Evolutionary conservation across 2,329 filamentous ascomycete genomes (phyloP), one percentile per base, ranked within the genome.

Genomic region (Aspergillus proliferans): DNA sequence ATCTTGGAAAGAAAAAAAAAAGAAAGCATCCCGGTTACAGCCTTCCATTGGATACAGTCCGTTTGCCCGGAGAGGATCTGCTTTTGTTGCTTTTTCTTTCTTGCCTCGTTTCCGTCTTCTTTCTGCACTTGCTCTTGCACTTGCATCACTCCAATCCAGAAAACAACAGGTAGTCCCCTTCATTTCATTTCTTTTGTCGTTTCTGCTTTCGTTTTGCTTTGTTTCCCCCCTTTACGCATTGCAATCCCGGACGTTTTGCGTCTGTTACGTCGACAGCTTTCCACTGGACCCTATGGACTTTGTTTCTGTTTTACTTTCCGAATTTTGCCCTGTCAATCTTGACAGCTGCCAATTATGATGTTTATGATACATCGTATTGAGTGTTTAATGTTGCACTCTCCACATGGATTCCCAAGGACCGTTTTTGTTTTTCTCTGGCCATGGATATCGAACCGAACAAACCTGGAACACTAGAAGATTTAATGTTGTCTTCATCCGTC

Each of bases 151-250:
- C 49, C 52, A 57, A 54, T 59, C 55, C 55, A 53, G 54, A 53
- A 63, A 53, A 63, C 59, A 65, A 63, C 67, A 73, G 70, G 70
- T 73, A 73, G 70, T 63, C 58, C 64, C 68, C 67, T 60, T 61
- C 57, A 62, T 58, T 55, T 60, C 26, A 30, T 67, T 65, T 60
- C 56, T 55, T 61, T 62, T 50, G 49, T 46, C 44, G 53, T 51
- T 60, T 42, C 39, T 49, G 54, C 47, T 55, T 55, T 56, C 55
- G 52, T 54, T 52, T 54, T 52, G 55, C 42, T 57, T 52, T 52
- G 51, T 48, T 51, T 43, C 12, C 10, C 38, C 19, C 18, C 15
- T 15, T 12, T 19, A 12, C 38, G 19, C 44, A 48, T 44, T 50
- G 49, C 50, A 33, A 47, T 49, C 48, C 51, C 49, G 56, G 51